Evolutionary conservation across 176 grass and related monocot genomes (phyloP), one percentile per base, ranked within the genome.

Genomic region (Lolium perenne): DNA sequence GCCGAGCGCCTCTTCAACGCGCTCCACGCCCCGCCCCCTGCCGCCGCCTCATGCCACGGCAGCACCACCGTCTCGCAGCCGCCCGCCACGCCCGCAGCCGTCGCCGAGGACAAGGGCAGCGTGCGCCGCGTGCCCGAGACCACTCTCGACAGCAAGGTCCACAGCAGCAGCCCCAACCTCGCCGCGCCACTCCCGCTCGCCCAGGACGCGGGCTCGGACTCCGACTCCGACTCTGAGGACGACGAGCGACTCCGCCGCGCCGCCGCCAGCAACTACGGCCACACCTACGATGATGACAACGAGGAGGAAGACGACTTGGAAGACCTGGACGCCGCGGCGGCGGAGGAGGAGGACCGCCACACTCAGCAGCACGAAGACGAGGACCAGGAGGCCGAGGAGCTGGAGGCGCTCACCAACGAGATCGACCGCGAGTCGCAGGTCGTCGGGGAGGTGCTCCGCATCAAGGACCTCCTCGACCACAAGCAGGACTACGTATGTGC

Each of bases 71-170:
- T 82, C 77, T 80, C 86, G 4, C 51, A 38, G 12, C 86, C 68
- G 15, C 89, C 85, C 5, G 85, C 85, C 15, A 91, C 85, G 4
- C 81, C 74, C 4, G 74, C 70, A 2, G 70, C 85, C n/a, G 78
- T 89, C 2, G 94, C 90, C 56, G 97, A 94, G 73, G 92, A 92
- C 35, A 86, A 91, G 76, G 94, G 92, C 40, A 87, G 97, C 74
- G 87, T 94, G 58, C 88, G 63, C 82, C 87, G 90, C 49, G 92
- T 92, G 18, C 85, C 76, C 22, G 46, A 91, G 49, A 74, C 82
- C 88, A 99, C 91, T 87, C 85, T 96, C 32, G 92, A 88, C 10
- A 94, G 86, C 88, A 90, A 90, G 89, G 87, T 96, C 32, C 90
- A 88, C 10, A 94, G 86, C 88, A 90, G 92, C 41, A 93, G 87